Base-by-base conservation (phyloP, 2,329 filamentous ascomycete species). In the Mycogone perniciosa region DNA sequence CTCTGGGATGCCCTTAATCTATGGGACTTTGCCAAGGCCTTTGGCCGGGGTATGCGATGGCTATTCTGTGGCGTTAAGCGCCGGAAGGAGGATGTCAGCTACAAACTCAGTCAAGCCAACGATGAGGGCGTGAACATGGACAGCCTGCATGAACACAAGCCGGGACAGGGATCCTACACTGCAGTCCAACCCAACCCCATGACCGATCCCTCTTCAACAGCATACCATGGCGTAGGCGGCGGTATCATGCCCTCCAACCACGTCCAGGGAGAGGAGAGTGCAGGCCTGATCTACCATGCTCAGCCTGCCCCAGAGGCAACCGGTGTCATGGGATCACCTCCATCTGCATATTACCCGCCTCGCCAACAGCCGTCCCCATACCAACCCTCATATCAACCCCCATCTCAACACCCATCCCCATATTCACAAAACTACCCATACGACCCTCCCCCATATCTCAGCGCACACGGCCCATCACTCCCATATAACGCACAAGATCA, bases 1-100 rank as follows among this genome's bases (percentile, higher is more conserved):
- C 65, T 92, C 6, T 64, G 75, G 1, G 85, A 92, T 60, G 84
- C 88, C 1, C 76, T 90, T 64, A 93, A 93, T 60, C 77, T 86
- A 0, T 89, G 88, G 84, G 89, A 96, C 65, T 79, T 95, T 39
- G 70, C 89, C 62, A 95, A 91, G 69, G 87, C 87, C 0, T 82
- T 87, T 54, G 86, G 85, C 7, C 80, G 89, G 46, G 86, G 87
- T 26, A 79, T 89, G 59, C 80, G 86, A 59, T 95, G 89, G 90
- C 72, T 95, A 20, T 85, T 91, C 56, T 81, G 89, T 11, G 89
- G 89, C 39, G 77, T 81, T 48, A 85, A 81, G 64, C 68, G 73
- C 54, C 78, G 86, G 53, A 74, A 76, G 57, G 62, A 75, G 13
- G 78, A 82, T 54, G 49, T 67, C 38, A 79, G 75, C 57, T 81